Percentiles rank a stretch among this genome's conserved stretches.
Evolutionary conservation across 129 eudicot species (phyloP).

Genomic region (Chrysanthemum makinoi): DNA sequence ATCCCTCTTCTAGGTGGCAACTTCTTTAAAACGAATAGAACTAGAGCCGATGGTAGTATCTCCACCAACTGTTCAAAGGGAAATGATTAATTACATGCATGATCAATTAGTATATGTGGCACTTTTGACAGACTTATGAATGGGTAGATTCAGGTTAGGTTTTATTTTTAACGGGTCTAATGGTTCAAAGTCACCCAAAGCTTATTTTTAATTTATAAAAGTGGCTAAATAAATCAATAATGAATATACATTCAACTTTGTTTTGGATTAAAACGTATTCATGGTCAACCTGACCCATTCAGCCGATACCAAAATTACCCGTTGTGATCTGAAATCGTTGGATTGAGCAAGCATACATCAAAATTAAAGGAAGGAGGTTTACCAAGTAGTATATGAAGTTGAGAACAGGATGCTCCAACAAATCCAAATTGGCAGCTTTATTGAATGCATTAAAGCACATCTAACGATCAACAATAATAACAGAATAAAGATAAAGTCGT

Average conservation of each 20-base stretch:
- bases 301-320: no score
- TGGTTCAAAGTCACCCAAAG: not conserved
- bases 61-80: slow-evolving; percentile 63
- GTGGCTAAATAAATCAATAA: no score
- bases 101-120: not conserved
- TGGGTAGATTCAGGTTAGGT: not conserved
- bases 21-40: slow-evolving; percentile 85
- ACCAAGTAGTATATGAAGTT: slow-evolving; percentile 78
- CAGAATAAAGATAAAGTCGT: slow-evolving; percentile 2
- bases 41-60: slow-evolving; percentile 81
- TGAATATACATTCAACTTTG: no score
- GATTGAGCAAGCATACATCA: not conserved
- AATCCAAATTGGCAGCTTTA: slow-evolving; percentile 69
- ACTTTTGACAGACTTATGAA: not conserved
- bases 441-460: slow-evolving; percentile 90
- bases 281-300: no score
- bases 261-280: no score
- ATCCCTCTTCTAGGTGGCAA: slow-evolving; percentile 86
- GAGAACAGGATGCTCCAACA: slow-evolving; percentile 79
- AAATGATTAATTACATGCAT: not conserved
- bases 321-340: not conserved
- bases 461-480: slow-evolving; percentile 38
- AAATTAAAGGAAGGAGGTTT: slow-evolving; percentile 10
- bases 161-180: not conserved
- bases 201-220: no score